Evolutionary conservation across 257 asterid species (phyloP), one percentile per base, ranked within the genome.

Genomic region (Fraxinus excelsior): DNA sequence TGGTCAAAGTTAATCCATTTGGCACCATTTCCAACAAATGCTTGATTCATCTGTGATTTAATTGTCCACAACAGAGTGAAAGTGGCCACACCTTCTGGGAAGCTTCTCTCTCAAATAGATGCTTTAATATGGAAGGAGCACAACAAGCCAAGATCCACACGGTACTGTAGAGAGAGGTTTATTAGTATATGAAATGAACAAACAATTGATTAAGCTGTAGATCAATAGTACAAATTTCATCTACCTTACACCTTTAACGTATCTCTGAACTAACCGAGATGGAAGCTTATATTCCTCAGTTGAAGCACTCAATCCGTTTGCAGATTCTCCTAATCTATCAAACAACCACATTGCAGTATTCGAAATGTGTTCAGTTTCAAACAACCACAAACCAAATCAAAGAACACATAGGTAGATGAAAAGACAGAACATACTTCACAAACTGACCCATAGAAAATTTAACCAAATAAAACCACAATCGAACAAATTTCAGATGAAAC

Each of bases 121-220:
- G 84, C 83, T 90, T 93, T 58, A 96, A 81, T 78, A 93, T 69
- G 71, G 97, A 92, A 81, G 91, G 74, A 96, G 96, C 76, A 90
- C 96, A 67, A 85, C 91, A 74, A 96, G 96, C 73, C 99, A 93
- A 82, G 97, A 85, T 83, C 97, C 98, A 79, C 98, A 93, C 60
- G 97, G 92, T 26, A 93, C 99, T 96, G 96, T 76, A 72, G 78
- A 80, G 25, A 80, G 76, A 84, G 72, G 66, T 75, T 14, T 28
- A 66, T 85, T 72, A 81, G 82, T 73, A 75, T 72, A 74, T 69
- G 77, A 75, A 32, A 81, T 82, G 73, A 74, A 35, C 51, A 21
- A 56, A 60, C 71, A 78, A 71, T 71, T 26, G 49, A 80, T 74
- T 68, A 74, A 35, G 69, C 56, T 80, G 72, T 21, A 53, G 34